Evolutionary conservation across 768 basidiomycete species (phyloP).

Genomic region (Boletus sp.): DNA sequence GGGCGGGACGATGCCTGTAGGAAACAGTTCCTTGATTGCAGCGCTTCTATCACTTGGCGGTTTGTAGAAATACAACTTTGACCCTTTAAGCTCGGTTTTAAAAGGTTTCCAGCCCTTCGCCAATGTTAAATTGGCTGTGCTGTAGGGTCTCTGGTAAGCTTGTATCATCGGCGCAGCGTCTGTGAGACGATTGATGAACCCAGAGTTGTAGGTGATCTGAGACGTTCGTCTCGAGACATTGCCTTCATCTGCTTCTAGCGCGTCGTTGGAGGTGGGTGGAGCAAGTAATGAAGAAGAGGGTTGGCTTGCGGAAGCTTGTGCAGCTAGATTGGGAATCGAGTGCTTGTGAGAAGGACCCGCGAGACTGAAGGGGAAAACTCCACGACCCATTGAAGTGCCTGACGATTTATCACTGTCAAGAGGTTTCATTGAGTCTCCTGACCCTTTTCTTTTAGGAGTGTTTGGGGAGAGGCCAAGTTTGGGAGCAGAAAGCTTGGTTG

Average conservation of each 20-base stretch:
- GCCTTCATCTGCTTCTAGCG: constrained; percentile 32
- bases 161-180: constrained; percentile 45
- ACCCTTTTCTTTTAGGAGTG: constrained; percentile 58
- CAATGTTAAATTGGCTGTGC: constrained; percentile 36
- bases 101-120: constrained; percentile 83
- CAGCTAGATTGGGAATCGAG: constrained; percentile 15
- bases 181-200: constrained; percentile 70
- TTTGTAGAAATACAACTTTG: constrained; percentile 85
- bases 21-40: constrained; percentile 73
- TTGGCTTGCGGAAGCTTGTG: constrained; percentile 19
- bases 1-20: constrained; percentile 55
- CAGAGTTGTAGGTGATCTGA: constrained; percentile 72
- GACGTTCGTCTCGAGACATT: constrained; percentile 57
- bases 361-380: constrained; percentile 32
- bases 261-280: constrained; percentile 49
- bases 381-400: constrained; percentile 15
- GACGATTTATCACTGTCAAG: constrained; percentile 30
- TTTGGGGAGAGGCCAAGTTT: constrained; percentile 42
- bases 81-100: constrained; percentile 80
- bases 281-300: constrained; percentile 47
- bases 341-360: constrained; percentile 28
- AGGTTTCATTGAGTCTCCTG: constrained; percentile 32
- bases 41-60: constrained; percentile 64
- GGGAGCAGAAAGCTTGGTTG: constrained; percentile 62
- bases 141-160: constrained; percentile 28